Conservation (phyloP, 108 stramenopile species). For the Conticribra weissflogii region DNA sequence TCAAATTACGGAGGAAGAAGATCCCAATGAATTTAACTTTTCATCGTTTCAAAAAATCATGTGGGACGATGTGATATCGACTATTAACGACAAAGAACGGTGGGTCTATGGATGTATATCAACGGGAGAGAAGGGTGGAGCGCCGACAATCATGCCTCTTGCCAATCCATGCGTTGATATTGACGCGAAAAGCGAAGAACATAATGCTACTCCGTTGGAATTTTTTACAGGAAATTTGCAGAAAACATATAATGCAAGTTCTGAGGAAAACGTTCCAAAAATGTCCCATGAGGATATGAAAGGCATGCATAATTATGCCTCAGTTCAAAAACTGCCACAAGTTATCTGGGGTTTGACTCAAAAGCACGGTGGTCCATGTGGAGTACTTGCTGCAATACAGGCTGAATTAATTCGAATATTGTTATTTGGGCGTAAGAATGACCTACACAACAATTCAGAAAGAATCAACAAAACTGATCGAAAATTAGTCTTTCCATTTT, state of each 20-base stretch:
- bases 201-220: slow-evolving; percentile 26
- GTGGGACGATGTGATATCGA: slow-evolving; percentile 63
- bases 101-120: slow-evolving; percentile 67
- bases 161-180: background rate
- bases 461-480: slow-evolving; percentile 2
- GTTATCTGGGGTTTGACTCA: slow-evolving; percentile 82
- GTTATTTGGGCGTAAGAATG: slow-evolving; percentile 52
- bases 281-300: background rate
- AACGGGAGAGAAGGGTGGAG: slow-evolving; percentile 11
- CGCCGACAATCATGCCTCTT: background rate
- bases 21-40: slow-evolving; percentile 6
- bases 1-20: background rate
- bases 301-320: too few relatives aligned
- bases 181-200: slow-evolving; percentile 9
- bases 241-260: slow-evolving; percentile 3
- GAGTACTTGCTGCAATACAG: slow-evolving; percentile 83
- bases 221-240: slow-evolving; percentile 10
- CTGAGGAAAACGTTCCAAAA: slow-evolving; percentile 12
- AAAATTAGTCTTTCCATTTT: slow-evolving; percentile 21
- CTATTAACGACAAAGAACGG: slow-evolving; percentile 64
- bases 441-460: background rate
- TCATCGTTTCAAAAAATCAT: slow-evolving; percentile 35
- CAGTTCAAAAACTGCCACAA: slow-evolving; percentile 17
- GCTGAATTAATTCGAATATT: slow-evolving; percentile 78
- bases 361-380: slow-evolving; percentile 88